These are phyloP conservation scores for Blastobotrys parvus DNA, from an alignment of 805 yeast species.

Conservation along the genomic window DNA sequence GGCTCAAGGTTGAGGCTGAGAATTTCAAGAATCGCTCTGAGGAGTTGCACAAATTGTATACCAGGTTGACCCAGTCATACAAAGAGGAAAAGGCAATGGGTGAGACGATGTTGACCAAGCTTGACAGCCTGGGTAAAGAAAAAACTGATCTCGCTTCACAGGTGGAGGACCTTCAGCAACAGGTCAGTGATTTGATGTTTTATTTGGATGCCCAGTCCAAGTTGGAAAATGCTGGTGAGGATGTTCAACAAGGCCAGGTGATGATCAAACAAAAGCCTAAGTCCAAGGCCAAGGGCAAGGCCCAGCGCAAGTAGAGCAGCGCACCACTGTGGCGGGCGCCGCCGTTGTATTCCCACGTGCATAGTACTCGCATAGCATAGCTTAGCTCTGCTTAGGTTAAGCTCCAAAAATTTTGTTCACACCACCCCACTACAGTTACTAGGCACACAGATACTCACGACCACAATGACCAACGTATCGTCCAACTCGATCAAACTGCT, in stretches of 20 bases:
- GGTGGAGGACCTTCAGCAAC: constrained; percentile 28
- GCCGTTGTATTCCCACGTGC: too few species aligned
- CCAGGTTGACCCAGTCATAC: constrained; percentile 29
- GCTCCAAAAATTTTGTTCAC: too few species aligned
- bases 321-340: too few species aligned
- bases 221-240: constrained; percentile 62
- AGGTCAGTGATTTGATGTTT: constrained; percentile 63
- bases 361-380: too few species aligned
- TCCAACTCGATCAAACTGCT: constrained; percentile 50
- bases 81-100: constrained; percentile 42
- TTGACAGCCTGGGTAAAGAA: constrained; percentile 30
- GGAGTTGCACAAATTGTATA: constrained; percentile 18
- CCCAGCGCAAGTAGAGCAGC: neutral
- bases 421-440: too few species aligned
- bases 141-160: constrained; percentile 13
- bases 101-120: constrained; percentile 33
- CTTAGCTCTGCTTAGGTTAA: too few species aligned
- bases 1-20: constrained; percentile 4
- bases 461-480: constrained; percentile 20
- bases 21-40: constrained; percentile 11
- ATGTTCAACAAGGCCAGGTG: constrained; percentile 56
- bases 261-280: constrained; percentile 7
- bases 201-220: constrained; percentile 65
- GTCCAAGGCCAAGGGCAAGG: neutral
- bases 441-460: too few species aligned